Evolutionary conservation across 768 basidiomycete genomes (phyloP).

Genomic region (Kwoniella dejecticola): DNA sequence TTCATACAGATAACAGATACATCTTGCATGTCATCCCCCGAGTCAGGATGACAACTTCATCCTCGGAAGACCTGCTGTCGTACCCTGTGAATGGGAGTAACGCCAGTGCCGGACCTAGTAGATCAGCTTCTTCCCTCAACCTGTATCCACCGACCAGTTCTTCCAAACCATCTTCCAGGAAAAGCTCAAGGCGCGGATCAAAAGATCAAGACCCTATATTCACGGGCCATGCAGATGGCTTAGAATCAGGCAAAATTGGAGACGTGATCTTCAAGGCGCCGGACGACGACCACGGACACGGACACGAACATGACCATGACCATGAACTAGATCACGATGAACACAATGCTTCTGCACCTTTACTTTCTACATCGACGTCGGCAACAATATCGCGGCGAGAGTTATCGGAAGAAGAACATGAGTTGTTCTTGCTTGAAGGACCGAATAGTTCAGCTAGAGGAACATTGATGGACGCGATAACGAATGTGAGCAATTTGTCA

Average conservation of each 20-base stretch:
- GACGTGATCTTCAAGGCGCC: constrained; percentile 23
- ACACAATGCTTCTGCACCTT: constrained; percentile 10
- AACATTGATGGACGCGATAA: constrained; percentile 22
- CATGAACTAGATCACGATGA: constrained; percentile 6
- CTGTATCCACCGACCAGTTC: constrained; percentile 6
- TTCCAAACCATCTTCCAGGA: constrained; percentile 9
- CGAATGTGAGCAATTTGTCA: constrained; percentile 30
- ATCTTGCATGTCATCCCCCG: too few relatives aligned
- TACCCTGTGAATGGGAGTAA: constrained; percentile 3
- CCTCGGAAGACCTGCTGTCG: neutral
- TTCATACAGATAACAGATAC: too few relatives aligned
- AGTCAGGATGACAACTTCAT: neutral
- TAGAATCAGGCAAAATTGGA: constrained; percentile 1
- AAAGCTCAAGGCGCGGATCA: constrained; percentile 11
- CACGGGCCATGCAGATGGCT: neutral
- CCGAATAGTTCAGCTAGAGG: constrained; percentile 14
- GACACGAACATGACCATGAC: too few relatives aligned
- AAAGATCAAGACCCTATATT: constrained; percentile 8
- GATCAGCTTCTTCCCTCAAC: constrained; percentile 16
- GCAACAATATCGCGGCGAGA: neutral
- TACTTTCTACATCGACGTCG: neutral
- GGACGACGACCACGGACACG: constrained; percentile 15
- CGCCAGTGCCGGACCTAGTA: constrained; percentile 4
- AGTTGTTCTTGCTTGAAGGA: constrained; percentile 18
- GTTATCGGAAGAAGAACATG: constrained; percentile 17